Evolutionary conservation across 1,284 basidiomycete genomes (phyloP), one percentile per base, ranked within the genome.

Genomic region (Lignosus rhinocerotis): DNA sequence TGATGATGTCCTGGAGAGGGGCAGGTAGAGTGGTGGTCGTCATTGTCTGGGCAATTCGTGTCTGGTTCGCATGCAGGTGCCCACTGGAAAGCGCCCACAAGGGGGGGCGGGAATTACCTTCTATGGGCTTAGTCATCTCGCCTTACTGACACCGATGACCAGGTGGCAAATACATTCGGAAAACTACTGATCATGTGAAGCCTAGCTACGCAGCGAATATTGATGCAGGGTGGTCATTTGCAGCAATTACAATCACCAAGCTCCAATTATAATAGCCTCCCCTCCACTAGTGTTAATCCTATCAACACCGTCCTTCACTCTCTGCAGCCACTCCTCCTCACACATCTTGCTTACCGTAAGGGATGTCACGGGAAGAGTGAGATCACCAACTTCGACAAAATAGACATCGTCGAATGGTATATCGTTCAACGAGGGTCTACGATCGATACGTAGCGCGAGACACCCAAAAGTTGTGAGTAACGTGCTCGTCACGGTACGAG

Each of bases 1-100:
- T 78, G 48, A 96, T 81, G 61, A 93, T 81, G 75, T 96, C 93
- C 68, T 80, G 81, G 61, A 92, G 78, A 31, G 79, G 67, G 51
- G 48, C 43, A 56, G 81, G 78, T 58, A 91, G 80, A 50, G 86
- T 82, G 10, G 61, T 57, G 48, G 53, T 62, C 41, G 62, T 56
- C 59, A 66, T 62, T 62, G 33, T 48, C 56, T 45, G 39, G 52
- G 51, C 57, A 57, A 49, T 10, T 16, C 9, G 34, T 6, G 11
- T 36, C 34, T 11, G 25, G 60, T 57, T 53, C 21, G 57, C 25
- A 59, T 41, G 56, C 62, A 64, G 59, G 41, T 44, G 56, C 78
- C 39, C 51, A 10, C 25, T 2, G n/a, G 58, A 60, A 45, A 61
- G 51, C 53, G 61, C 50, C 60, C 52, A n/a, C 55, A 61, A n/a